Evolutionary conservation across 139 green algal species (phyloP), one percentile per base, ranked within the genome.

Genomic region (Picochlorum sp.): DNA sequence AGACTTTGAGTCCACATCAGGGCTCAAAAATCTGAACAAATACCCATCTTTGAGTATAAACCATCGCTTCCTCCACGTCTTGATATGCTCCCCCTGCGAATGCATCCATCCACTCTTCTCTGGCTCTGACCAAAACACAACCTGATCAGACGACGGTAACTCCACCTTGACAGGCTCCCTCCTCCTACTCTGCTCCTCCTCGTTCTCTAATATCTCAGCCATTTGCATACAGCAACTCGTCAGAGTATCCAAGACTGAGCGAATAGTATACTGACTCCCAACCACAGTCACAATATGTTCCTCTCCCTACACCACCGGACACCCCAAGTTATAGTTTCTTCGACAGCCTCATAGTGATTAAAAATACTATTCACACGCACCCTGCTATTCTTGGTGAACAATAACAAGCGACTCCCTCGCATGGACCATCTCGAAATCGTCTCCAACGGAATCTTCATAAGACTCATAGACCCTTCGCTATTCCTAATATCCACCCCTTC

Each of bases 51-150:
- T 96, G 21, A 96, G 79, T n/a, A 96, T 81, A 61, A 95, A 94
- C 87, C 87, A 96, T 63, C 90, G 81, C 52, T 86, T 83, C 59
- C 90, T 79, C 90, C 90, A 96, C 4, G 76, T 90, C 60, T 87
- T 87, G 56, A 96, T 79, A 38, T 86, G 66, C 16, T 96, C 90
- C 14, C 86, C 85, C 63, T 96, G 90, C 16, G 70, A 89, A 57
- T 91, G 77, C 72, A 96, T 78, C 88, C 88, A 96, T 18, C 90
- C 90, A 1, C 70, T 73, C 78, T 94, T 95, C 45, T 96, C 90
- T 0, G 89, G 65, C 13, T 57, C 45, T 15, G 67, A 63, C 90
- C 90, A 96, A 66, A 92, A 96, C 69, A 94, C 86, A 15, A 96
- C 86, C 18, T 91, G 84, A 47, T 95, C 88, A 2, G 78, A 82